Evolutionary conservation across 78 protist genomes (phyloP).

Genomic region (Anaeramoeba ignava): DNA sequence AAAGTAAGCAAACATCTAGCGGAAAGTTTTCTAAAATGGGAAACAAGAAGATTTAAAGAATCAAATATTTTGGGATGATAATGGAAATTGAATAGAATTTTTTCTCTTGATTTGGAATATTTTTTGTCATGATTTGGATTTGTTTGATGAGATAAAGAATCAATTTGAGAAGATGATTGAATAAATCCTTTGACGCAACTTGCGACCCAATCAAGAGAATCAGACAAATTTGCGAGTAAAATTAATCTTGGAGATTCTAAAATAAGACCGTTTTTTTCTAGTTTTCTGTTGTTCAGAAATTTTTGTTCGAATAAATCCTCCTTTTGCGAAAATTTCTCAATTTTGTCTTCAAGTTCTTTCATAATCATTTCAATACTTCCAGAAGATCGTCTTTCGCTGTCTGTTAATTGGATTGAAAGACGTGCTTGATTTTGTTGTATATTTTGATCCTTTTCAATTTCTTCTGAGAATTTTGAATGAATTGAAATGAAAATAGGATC

Average conservation of each 20-base stretch:
- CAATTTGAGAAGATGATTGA: background rate
- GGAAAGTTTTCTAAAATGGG: background rate
- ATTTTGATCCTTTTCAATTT: no score
- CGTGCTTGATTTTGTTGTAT: no score
- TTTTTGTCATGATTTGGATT: background rate
- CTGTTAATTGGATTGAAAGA: no score
- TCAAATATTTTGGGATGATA: no score
- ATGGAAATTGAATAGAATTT: no score
- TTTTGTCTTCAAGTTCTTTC: no score
- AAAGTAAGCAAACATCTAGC: background rate
- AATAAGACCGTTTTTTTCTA: background rate
- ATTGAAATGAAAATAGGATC: no score
- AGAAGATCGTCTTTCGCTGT: no score
- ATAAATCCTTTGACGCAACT: background rate
- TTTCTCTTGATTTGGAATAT: no score
- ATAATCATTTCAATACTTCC: no score
- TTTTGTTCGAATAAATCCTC: background rate
- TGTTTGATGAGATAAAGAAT: background rate
- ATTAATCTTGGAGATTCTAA: background rate
- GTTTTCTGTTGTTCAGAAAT: background rate
- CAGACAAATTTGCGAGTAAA: background rate
- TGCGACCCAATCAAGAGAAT: background rate
- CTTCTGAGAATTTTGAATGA: no score
- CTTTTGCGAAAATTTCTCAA: background rate
- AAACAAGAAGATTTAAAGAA: background rate